phyloP scores from a whole-genome alignment of 768 basidiomycete species.

The Kwoniella shandongensis region DNA sequence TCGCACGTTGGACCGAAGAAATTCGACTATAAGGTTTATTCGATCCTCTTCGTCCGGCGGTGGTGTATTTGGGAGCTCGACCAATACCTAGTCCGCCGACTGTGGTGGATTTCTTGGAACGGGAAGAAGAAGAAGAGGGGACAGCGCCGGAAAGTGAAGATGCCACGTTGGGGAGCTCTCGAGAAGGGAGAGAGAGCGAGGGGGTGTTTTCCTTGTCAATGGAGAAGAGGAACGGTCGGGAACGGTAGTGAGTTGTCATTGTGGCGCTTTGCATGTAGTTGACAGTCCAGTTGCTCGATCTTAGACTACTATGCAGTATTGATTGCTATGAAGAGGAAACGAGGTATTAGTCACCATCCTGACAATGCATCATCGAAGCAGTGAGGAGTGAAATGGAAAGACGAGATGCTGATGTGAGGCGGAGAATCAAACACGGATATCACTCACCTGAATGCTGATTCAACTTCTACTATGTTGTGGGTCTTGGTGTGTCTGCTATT shows the following conservation, averaged over 20 bases:
- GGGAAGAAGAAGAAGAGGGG: background rate
- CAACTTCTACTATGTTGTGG: constrained; percentile 15
- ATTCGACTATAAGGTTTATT: constrained; percentile 19
- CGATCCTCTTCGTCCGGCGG: constrained; percentile 2
- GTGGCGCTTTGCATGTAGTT: background rate
- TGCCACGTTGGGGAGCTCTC: constrained; percentile 1
- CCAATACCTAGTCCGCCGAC: constrained; percentile 15
- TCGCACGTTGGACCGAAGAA: constrained; percentile 19
- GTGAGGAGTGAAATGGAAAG: too few species aligned
- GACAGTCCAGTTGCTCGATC: background rate
- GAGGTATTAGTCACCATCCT: too few species aligned
- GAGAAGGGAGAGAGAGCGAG: constrained; percentile 1
- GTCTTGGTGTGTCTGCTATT: background rate
- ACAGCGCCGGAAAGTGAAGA: constrained; percentile 15
- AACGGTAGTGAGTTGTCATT: constrained; percentile 9
- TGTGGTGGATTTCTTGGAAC: constrained; percentile 6
- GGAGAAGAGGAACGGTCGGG: constrained; percentile 5
- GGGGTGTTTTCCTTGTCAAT: constrained; percentile 26
- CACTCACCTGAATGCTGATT: too few species aligned
- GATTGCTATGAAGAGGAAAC: too few species aligned
- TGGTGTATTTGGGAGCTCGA: constrained; percentile 22
- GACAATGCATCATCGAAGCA: too few species aligned
- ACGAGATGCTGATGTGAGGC: too few species aligned
- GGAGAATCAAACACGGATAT: too few species aligned
- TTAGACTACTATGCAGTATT: too few species aligned